phyloP scores from a whole-genome alignment of 441 rosid genomes.

The Syzygium syzygioides region DNA sequence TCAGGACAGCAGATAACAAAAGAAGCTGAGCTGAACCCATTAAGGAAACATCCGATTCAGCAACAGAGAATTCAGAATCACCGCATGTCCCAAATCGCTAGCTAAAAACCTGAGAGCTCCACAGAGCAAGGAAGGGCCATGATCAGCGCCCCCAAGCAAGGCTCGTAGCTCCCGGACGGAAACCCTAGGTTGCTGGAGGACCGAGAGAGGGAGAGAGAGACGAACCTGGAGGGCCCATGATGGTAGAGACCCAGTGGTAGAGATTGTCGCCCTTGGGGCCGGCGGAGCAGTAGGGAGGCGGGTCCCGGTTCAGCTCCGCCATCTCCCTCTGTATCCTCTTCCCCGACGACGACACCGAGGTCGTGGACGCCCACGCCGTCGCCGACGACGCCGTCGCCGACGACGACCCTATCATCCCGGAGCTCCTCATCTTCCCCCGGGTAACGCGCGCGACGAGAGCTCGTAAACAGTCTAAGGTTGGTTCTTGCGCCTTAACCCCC shows the following conservation, averaged over 20 bases:
- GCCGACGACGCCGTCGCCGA: conserved; percentile 37
- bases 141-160: neutral
- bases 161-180: neutral
- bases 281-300: conserved; percentile 79
- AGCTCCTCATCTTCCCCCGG: conserved; percentile 16
- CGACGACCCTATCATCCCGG: conserved; percentile 34
- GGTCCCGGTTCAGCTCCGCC: conserved; percentile 67
- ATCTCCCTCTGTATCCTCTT: conserved; percentile 89
- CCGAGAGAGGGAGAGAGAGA: neutral
- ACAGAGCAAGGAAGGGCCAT: neutral
- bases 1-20: neutral
- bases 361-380: conserved; percentile 57
- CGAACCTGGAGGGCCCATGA: conserved; percentile 70
- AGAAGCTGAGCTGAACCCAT: neutral
- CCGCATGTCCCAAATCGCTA: neutral
- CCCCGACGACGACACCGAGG: conserved; percentile 79
- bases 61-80: neutral
- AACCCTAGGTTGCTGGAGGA: neutral
- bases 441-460: neutral
- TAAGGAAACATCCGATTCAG: neutral
- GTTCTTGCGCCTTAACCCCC: neutral
- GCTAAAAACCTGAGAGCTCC: neutral
- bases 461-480: neutral
- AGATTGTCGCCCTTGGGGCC: conserved; percentile 93
- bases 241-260: conserved; percentile 84